These are phyloP conservation scores for Rhizophora apiculata DNA, from an alignment of 345 rosid genomes.

Conservation along the genomic window DNA sequence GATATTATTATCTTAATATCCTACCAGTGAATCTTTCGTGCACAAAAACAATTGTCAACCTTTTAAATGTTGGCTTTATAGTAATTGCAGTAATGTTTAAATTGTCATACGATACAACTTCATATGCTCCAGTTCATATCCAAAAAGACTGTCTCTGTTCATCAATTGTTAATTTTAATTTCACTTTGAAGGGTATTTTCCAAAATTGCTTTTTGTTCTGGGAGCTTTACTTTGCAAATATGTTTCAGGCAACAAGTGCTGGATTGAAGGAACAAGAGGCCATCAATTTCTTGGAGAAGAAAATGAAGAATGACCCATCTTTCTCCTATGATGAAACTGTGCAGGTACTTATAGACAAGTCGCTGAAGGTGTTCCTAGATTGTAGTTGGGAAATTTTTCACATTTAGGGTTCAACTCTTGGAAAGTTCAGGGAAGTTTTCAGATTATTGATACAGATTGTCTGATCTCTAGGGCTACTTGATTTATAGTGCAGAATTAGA, in stretches of 20 bases:
- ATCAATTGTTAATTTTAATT: background rate
- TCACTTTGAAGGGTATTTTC: background rate
- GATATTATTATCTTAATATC: no score
- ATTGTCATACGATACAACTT: background rate
- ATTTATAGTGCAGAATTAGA: background rate
- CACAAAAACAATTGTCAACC: no score
- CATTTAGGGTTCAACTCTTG: no score
- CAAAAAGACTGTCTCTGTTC: background rate
- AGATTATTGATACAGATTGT: background rate
- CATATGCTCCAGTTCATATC: background rate
- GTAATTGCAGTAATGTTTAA: background rate
- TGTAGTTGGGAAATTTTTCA: no score
- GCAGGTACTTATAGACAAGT: slow-evolving; percentile 49
- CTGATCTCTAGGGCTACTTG: background rate
- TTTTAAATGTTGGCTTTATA: no score
- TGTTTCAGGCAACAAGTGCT: slow-evolving; percentile 90
- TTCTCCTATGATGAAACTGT: slow-evolving; percentile 89
- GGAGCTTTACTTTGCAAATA: slow-evolving; percentile 2
- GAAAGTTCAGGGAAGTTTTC: background rate
- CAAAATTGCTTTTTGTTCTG: background rate
- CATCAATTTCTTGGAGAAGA: slow-evolving; percentile 96
- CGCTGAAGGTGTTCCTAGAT: background rate
- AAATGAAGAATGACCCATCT: slow-evolving; percentile 90
- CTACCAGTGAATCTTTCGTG: no score
- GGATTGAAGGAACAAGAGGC: slow-evolving; percentile 99